Percentiles rank a stretch among this genome's conserved stretches.
These are phyloP conservation scores for Ophiostoma triangulosporum DNA, from an alignment of 2,329 filamentous ascomycete genomes.

Conservation along the genomic window DNA sequence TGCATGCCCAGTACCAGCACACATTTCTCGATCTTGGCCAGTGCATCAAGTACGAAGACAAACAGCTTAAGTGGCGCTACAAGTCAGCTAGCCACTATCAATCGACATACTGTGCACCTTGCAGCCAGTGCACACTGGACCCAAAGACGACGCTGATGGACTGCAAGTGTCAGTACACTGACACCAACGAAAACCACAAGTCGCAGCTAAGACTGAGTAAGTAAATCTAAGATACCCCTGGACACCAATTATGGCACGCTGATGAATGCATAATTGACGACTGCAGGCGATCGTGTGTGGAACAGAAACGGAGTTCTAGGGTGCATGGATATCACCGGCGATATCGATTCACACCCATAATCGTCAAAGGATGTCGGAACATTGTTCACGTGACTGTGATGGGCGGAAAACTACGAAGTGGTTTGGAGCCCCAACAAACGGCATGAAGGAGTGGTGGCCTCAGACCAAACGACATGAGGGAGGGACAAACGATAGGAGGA, in stretches of 20 bases:
- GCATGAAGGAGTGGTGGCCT: no score
- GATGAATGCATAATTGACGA: not conserved
- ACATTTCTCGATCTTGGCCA: slow-evolving; percentile 11
- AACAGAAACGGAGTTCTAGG: not conserved
- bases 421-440: no score
- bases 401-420: no score
- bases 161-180: not conserved
- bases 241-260: not conserved
- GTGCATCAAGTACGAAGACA: slow-evolving; percentile 8
- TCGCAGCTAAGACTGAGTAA: not conserved
- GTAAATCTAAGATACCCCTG: not conserved
- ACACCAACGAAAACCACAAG: not conserved
- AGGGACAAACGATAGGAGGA: no score
- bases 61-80: slow-evolving; percentile 7
- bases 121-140: slow-evolving; percentile 11
- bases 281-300: not conserved
- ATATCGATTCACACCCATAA: not conserved
- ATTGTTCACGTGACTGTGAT: no score
- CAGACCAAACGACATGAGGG: no score
- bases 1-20: slow-evolving; percentile 4
- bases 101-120: slow-evolving; percentile 8
- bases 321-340: not conserved
- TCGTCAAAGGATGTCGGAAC: no score
- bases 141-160: not conserved
- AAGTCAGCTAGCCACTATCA: slow-evolving; percentile 6